These are phyloP conservation scores for Ascochyta clinopodiicola DNA, from an alignment of 2,329 filamentous ascomycete genomes.

Conservation along the genomic window DNA sequence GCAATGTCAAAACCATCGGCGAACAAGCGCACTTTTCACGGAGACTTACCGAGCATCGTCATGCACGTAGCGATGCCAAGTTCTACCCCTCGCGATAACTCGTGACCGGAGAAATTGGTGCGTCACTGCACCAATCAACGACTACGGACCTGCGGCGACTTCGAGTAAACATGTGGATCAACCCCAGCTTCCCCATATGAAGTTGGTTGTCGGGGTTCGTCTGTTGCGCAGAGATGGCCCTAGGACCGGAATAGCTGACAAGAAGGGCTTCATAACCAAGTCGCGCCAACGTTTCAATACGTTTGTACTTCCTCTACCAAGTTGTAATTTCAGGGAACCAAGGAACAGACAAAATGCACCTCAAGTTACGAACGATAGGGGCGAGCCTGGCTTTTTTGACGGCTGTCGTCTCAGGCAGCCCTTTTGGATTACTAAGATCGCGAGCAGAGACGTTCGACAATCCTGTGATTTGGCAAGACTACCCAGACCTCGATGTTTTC, in stretches of 20 bases:
- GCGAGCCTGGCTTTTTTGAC: not conserved
- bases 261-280: not conserved
- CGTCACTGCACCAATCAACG: constrained; percentile 6
- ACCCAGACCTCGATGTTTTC: constrained; percentile 63
- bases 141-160: not conserved
- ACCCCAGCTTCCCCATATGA: constrained; percentile 5
- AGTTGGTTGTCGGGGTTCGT: not conserved
- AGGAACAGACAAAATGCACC: not conserved
- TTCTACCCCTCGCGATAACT: constrained; percentile 1
- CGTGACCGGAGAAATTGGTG: constrained; percentile 5
- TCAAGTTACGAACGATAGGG: not conserved
- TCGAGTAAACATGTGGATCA: not conserved
- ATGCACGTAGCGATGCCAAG: not conserved
- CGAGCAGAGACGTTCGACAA: constrained; percentile 52
- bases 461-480: constrained; percentile 63
- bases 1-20: not conserved
- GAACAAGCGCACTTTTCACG: not conserved
- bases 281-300: not conserved
- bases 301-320: not conserved
- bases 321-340: not conserved
- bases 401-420: not conserved
- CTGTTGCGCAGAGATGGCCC: not conserved
- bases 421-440: not conserved
- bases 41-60: constrained; percentile 1
- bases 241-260: not conserved